phyloP scores from a whole-genome alignment of 2,329 filamentous ascomycete species.

The Sclerotinia trifoliorum region DNA sequence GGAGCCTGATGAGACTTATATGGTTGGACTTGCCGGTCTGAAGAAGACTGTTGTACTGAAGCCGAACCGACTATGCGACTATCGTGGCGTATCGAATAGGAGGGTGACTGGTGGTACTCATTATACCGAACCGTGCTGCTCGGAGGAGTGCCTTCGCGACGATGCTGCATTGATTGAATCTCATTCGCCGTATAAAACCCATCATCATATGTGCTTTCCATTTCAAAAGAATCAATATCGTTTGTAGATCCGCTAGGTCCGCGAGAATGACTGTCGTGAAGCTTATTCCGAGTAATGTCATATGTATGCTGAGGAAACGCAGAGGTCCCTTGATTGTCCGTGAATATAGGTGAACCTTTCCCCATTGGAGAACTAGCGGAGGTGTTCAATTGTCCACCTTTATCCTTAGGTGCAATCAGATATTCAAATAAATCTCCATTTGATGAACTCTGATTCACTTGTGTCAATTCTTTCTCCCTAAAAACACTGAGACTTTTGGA shows the following conservation, averaged over 20 bases:
- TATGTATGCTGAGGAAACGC: background rate
- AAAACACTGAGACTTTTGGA: background rate
- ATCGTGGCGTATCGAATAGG: background rate
- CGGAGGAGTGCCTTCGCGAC: background rate
- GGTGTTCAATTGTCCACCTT: background rate
- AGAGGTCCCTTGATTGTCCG: background rate
- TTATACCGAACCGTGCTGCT: background rate
- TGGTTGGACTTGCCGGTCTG: background rate
- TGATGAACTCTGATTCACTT: background rate
- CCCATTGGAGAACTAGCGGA: too few species aligned
- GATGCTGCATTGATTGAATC: background rate
- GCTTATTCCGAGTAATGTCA: background rate
- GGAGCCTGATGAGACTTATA: too few species aligned
- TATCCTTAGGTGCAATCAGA: background rate
- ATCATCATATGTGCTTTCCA: constrained; percentile 1
- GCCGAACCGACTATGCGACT: background rate
- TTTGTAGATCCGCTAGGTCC: background rate
- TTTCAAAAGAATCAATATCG: background rate
- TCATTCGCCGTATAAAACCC: background rate
- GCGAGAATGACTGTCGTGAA: constrained; percentile 3
- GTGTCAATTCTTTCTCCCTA: constrained; percentile 6
- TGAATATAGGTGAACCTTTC: background rate
- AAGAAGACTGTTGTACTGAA: background rate
- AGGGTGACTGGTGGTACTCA: background rate
- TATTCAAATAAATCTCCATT: background rate